phyloP scores from a whole-genome alignment of 2,329 filamentous ascomycete genomes.

The Xylariaceae sp. region DNA sequence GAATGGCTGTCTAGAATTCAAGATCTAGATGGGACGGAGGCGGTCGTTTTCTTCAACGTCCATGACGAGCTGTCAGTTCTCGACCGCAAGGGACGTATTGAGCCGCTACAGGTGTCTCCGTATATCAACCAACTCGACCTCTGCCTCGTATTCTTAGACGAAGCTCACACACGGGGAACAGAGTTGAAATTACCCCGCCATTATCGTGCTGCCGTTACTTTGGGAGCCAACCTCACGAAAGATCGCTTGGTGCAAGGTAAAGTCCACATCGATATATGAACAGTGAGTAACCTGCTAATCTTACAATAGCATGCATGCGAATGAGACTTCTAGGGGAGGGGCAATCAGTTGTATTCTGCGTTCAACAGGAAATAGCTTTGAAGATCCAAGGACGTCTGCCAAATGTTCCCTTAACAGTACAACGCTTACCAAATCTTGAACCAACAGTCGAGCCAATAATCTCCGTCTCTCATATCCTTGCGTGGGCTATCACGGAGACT shows the following conservation, averaged over 20 bases:
- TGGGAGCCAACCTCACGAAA: constrained; percentile 71
- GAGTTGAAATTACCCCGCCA: constrained; percentile 66
- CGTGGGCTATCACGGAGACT: constrained; percentile 66
- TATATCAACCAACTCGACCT: constrained; percentile 61
- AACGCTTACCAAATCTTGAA: constrained; percentile 9
- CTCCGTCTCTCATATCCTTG: constrained; percentile 60
- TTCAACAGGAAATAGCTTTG: constrained; percentile 63
- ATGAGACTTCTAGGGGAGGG: constrained; percentile 72
- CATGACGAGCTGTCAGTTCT: constrained; percentile 62
- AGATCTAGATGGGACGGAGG: constrained; percentile 42
- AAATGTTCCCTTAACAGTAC: neutral
- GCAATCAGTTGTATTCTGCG: constrained; percentile 68
- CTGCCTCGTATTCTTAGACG: constrained; percentile 73
- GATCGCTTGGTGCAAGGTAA: constrained; percentile 72
- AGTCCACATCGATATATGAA: constrained; percentile 18
- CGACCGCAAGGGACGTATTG: constrained; percentile 52
- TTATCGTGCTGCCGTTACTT: constrained; percentile 70
- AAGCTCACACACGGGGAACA: constrained; percentile 73
- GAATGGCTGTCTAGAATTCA: constrained; percentile 56
- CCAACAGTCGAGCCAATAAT: constrained; percentile 41
- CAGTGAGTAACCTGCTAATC: neutral
- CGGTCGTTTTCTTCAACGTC: constrained; percentile 64
- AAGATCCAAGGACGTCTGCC: constrained; percentile 52
- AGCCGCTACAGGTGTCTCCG: constrained; percentile 63
- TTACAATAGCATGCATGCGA: constrained; percentile 68